A percentile compares a stretch with the other conserved stretches of the same genome.
Evolutionary conservation across 768 basidiomycete genomes (phyloP).

Genomic region (Suillus subaureus): DNA sequence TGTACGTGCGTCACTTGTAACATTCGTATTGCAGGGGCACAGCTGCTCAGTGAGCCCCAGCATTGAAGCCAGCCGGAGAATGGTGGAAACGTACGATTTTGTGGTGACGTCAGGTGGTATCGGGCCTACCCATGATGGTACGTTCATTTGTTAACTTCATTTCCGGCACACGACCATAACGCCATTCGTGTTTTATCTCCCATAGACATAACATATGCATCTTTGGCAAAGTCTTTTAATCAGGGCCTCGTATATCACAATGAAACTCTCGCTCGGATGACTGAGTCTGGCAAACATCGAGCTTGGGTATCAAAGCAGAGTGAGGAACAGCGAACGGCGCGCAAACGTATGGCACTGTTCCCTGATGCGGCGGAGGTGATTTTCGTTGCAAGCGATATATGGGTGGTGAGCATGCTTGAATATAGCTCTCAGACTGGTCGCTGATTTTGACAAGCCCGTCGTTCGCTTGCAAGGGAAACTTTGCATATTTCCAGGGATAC

Average conservation of each 20-base stretch:
- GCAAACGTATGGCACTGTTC: conserved; percentile 89
- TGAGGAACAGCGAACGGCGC: conserved; percentile 73
- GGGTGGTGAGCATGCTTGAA: conserved; percentile 64
- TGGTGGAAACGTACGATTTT: conserved; percentile 84
- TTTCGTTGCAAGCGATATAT: conserved; percentile 77
- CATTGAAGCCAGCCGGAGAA: conserved; percentile 80
- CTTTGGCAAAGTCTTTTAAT: conserved; percentile 83
- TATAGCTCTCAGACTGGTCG: neutral
- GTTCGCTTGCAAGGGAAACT: conserved; percentile 83
- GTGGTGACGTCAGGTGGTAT: conserved; percentile 92
- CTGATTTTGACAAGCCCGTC: conserved; percentile 60
- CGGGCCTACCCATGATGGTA: conserved; percentile 89
- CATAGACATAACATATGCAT: conserved; percentile 86
- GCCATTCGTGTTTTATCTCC: conserved; percentile 1
- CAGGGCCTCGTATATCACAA: conserved; percentile 70
- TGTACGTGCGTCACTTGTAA: conserved; percentile 49
- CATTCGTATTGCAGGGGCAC: neutral
- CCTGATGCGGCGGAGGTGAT: conserved; percentile 78
- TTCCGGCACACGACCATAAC: neutral
- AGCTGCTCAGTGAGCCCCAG: conserved; percentile 39
- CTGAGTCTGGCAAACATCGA: conserved; percentile 55
- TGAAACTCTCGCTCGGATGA: conserved; percentile 80
- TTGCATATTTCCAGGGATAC: conserved; percentile 92
- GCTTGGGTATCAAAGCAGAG: conserved; percentile 64
- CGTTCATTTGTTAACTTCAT: conserved; percentile 18